phyloP scores from a whole-genome alignment of 495 filamentous ascomycete species.

The Rostrohypoxylon terebratum region DNA sequence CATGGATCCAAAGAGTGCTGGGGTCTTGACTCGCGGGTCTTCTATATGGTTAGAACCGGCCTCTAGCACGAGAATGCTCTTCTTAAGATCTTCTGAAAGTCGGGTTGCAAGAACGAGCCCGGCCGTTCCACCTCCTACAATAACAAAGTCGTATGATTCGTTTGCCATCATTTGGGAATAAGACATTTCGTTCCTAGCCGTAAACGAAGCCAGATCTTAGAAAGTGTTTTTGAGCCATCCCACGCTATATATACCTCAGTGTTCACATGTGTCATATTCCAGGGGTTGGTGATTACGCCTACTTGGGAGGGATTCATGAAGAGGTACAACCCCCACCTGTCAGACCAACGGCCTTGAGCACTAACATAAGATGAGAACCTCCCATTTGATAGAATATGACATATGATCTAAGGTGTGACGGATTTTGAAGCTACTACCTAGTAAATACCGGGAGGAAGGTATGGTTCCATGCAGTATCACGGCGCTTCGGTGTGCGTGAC shows the following conservation, averaged over 20 bases:
- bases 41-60: conserved; percentile 1
- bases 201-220: not conserved
- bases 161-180: not conserved
- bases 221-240: not conserved
- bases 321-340: too few relatives aligned
- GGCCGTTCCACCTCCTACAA: conserved; percentile 69
- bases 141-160: conserved; percentile 77
- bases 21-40: not conserved
- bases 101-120: conserved; percentile 64
- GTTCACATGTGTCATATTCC: not conserved
- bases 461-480: not conserved
- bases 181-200: not conserved
- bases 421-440: not conserved
- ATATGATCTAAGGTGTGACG: not conserved
- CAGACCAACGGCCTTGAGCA: too few relatives aligned
- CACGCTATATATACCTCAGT: not conserved
- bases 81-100: conserved; percentile 48
- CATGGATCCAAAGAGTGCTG: not conserved
- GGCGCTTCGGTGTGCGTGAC: not conserved
- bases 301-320: not conserved
- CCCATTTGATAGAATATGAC: not conserved
- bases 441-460: not conserved
- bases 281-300: not conserved
- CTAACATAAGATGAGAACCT: too few relatives aligned
- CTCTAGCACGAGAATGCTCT: not conserved